Base-by-base conservation (phyloP, 306 rosid species). In the Medicago ruthenica region DNA sequence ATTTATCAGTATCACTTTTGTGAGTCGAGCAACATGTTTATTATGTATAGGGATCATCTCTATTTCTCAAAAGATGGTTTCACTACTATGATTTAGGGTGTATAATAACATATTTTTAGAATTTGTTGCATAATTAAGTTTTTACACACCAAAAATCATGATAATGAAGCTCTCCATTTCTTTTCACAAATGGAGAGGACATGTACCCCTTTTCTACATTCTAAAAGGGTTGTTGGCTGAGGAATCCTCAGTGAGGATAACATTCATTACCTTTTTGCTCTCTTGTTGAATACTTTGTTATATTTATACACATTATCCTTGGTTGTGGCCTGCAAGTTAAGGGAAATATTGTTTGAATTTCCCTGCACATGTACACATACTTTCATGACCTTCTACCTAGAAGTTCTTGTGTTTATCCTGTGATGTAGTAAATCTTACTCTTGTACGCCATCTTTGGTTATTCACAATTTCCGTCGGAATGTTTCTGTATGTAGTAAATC, bases 321-420 rank as follows among this genome's bases (percentile, higher is more conserved):
- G 41, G 50, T 73, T 17, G 15, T 27, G 34, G 22, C 61, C 44
- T 57, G 41, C 70, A 27, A 61, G 12, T 5, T 62, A 31, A 6
- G 70, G 48, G 59, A 50, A 74, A 57, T 72, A 34, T 27, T 74
- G 60, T 74, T 62, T 74, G 37, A 20, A 8, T n/a, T 62, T 71
- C 65, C 55, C 47, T 51, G 50, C 73, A 24, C 24, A n/a, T 22
- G 17, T 22, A n/a, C 31, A 18, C 20, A 39, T 3, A 51, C 55
- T 73, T 73, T 44, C 51, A 0, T 73, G 21, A 53, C 36, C 63
- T 72, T 21, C 18, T 21, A 3, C 15, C 9, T 64, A 37, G 50
- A 64, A 64, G 34, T 65, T 40, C 34, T 11, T 4, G 31, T 18
- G 50, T 16, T 13, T 59, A 12, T 27, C 10, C 6, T 61, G 67